Evolutionary conservation across 805 yeast species (phyloP), one percentile per base, ranked within the genome.

Genomic region (Candida taoyuanica): DNA sequence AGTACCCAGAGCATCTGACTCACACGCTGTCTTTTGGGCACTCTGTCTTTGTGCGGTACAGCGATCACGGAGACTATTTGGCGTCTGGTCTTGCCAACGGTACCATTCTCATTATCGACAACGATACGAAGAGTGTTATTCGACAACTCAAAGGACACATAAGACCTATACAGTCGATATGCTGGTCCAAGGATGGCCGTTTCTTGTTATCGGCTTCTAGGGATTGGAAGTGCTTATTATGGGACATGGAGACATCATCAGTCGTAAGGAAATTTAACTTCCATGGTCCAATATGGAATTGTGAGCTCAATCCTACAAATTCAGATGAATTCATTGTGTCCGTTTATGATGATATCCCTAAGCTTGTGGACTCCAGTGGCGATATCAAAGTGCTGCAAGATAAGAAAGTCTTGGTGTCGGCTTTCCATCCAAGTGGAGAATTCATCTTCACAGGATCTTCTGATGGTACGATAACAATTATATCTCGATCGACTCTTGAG

Each of bases 81-180:
- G 96, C 96, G 1, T 73, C 84, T 2, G 96, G 96, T 0, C 63
- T 81, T 24, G 65, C 73, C 4, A 83, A 82, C 56, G 96, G 96
- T 0, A 65, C 80, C 0, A 74, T 87, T 6, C 68, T 83, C 16
- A 73, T 88, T 12, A 78, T 81, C 48, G 96, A 87, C 57, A 68
- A 76, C 51, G 85, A 81, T 50, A 82, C 93, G 2, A 55, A 58
- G 37, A 77, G 76, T 17, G 73, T 78, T 3, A 65, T 86, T 5
- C 69, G 74, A 3, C 68, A 71, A 9, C 62, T 84, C 21, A 65
- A 71, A 21, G 79, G 81, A 5, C 97, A 91, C 53, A 70, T 77
- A 1, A 64, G 87, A 31, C 74, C 89, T 1, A 71, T 91, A 19
- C 85, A 87, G 19, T 78, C 89, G 2, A 40, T 83, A 14, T 64